Evolutionary conservation across 2,329 filamentous ascomycete species (phyloP).

Genomic region (Penicillium sp.): DNA sequence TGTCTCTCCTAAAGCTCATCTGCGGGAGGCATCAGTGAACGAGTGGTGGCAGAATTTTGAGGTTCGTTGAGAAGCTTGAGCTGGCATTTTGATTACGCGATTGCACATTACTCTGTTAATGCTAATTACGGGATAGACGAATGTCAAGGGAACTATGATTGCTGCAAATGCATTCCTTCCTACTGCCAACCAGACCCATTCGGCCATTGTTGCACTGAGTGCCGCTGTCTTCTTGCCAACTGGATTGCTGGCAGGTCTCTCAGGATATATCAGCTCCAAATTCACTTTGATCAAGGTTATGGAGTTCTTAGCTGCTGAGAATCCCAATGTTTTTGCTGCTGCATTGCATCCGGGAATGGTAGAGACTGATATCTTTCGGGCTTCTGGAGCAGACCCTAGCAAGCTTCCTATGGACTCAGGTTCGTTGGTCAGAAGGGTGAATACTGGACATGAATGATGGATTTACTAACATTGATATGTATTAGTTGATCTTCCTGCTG

Average conservation of each 20-base stretch:
- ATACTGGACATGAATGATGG: not conserved
- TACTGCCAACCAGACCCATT: constrained; percentile 13
- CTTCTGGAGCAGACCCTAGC: constrained; percentile 14
- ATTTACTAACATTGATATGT: not conserved
- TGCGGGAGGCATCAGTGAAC: not conserved
- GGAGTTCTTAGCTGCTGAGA: constrained; percentile 44
- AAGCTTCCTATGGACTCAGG: constrained; percentile 20
- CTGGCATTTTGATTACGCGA: too few species aligned
- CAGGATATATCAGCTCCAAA: constrained; percentile 46
- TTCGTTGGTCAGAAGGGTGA: not conserved
- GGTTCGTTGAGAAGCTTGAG: not conserved
- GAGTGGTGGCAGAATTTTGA: not conserved
- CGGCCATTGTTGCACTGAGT: constrained; percentile 20
- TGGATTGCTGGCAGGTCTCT: constrained; percentile 10
- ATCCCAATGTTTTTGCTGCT: constrained; percentile 40
- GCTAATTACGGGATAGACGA: constrained; percentile 7
- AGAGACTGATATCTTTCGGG: constrained; percentile 23
- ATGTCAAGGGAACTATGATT: constrained; percentile 24
- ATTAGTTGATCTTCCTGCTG: constrained; percentile 24
- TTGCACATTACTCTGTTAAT: not conserved
- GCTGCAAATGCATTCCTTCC: constrained; percentile 15
- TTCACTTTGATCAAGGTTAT: constrained; percentile 44
- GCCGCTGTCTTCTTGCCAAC: constrained; percentile 16
- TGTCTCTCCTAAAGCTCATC: not conserved
- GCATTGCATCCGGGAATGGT: constrained; percentile 48